phyloP scores from a whole-genome alignment of 1,284 basidiomycete genomes.

The Sporisorium iseilematis-ciliati region DNA sequence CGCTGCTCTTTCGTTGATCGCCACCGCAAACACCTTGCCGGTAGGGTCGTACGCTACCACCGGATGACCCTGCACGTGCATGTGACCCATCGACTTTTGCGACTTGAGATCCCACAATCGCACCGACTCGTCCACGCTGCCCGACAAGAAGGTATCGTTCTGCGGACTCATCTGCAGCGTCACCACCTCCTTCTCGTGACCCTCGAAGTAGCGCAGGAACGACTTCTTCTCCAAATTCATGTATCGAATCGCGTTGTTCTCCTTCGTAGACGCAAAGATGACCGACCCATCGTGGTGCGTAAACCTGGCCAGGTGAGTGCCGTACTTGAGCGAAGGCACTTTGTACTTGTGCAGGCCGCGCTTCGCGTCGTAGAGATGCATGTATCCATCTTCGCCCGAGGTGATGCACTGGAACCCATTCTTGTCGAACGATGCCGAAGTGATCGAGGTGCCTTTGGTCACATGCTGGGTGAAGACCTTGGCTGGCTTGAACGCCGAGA shows the following conservation, averaged over 20 bases:
- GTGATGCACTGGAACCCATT: slow-evolving; percentile 86
- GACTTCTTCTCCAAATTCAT: slow-evolving; percentile 95
- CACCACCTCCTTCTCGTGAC: slow-evolving; percentile 85
- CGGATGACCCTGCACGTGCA: slow-evolving; percentile 76
- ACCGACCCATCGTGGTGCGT: slow-evolving; percentile 89
- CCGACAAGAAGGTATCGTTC: slow-evolving; percentile 95
- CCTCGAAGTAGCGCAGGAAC: slow-evolving; percentile 93
- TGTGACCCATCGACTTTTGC: slow-evolving; percentile 76
- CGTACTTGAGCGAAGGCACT: slow-evolving; percentile 94
- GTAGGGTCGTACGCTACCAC: slow-evolving; percentile 90
- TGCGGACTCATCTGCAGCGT: slow-evolving; percentile 91
- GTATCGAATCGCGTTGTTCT: slow-evolving; percentile 91
- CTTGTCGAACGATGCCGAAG: slow-evolving; percentile 90
- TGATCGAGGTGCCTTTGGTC: slow-evolving; percentile 73
- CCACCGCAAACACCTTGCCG: slow-evolving; percentile 92
- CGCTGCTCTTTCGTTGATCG: slow-evolving; percentile 75
- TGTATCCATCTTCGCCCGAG: slow-evolving; percentile 91
- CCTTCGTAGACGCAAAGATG: slow-evolving; percentile 92
- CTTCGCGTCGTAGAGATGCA: slow-evolving; percentile 87
- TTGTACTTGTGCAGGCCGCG: slow-evolving; percentile 85
- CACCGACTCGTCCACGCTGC: slow-evolving; percentile 93
- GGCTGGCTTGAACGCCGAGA: slow-evolving; percentile 78
- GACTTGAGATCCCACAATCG: slow-evolving; percentile 93
- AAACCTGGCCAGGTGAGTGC: slow-evolving; percentile 90
- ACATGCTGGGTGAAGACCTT: slow-evolving; percentile 78